Base-by-base conservation (phyloP, 305 asterid genomes). In the Solanum hybrid region DNA sequence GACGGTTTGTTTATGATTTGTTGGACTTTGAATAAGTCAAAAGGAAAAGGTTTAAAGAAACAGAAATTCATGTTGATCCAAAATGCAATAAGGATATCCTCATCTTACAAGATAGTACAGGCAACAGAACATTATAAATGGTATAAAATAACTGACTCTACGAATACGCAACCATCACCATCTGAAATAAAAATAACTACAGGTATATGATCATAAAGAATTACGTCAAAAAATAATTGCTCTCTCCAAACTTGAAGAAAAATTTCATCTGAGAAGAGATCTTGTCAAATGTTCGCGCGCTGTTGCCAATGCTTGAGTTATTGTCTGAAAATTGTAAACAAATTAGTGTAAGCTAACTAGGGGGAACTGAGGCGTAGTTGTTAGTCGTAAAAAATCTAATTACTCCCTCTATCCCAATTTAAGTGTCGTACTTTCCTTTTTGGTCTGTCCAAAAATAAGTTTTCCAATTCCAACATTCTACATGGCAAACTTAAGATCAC, bases 251-350 rank as follows among this genome's bases (percentile, higher is more conserved):
- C 56, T 26, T 16, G 38, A 71, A 40, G 76, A 26, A 89, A 13
- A 35, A 36, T 32, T 90, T 94, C 92, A 95, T 89, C 95, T 92
- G 81, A 95, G 96, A 80, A 95, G 96, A 2, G 98, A 94, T 92
- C 97, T 92, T 86, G 96, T 91, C 91, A 94, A 91, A 90, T 95
- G 98, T 87, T 95, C 97, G 5, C 96, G 95, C 2, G 98, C 98
- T 31, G 98, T 93, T 71, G 97, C 97, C 80, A 95, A 91, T 22
- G 98, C 98, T 92, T 95, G 98, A 88, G 94, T 79, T 90, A 95
- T 92, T 37, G 98, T 94, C 98, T 95, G 97, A 26, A 88, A 35
- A 88, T 88, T 37, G 84, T 11, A 11, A 79, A 56, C 20, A 64
- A 51, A 85, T 64, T 64, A 64, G 51, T 85, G 46, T 29, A 85